Percentiles rank a stretch among this genome's conserved stretches.
These are phyloP conservation scores for Mucor saturninus DNA, from an alignment of 371 early-diverging fungal species.

Conservation along the genomic window DNA sequence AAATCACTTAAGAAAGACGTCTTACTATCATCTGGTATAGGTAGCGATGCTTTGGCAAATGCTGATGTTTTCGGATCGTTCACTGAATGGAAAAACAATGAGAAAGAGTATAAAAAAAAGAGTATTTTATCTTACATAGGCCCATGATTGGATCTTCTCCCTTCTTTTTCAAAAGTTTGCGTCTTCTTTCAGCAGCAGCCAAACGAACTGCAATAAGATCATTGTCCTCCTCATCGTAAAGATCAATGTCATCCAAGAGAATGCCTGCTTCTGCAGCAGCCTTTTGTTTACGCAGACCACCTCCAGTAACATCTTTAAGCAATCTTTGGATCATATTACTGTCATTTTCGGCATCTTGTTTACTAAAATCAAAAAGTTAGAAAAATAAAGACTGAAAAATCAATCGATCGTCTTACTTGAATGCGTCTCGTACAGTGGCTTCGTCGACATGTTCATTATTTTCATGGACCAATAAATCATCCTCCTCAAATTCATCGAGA, in stretches of 20 bases:
- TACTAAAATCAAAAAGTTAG: conserved; percentile 14
- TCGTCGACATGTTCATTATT: conserved; percentile 49
- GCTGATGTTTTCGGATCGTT: conserved; percentile 50
- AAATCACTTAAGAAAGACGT: conserved; percentile 30
- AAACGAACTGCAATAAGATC: conserved; percentile 45
- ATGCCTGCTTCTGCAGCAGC: conserved; percentile 43
- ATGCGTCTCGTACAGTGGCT: conserved; percentile 35
- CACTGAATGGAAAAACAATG: conserved; percentile 14
- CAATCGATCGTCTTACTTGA: conserved; percentile 26
- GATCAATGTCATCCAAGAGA: conserved; percentile 47
- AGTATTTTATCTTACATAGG: conserved; percentile 30
- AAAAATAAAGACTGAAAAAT: background rate
- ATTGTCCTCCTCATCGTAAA: conserved; percentile 45
- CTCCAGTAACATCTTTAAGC: conserved; percentile 51
- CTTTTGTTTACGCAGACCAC: conserved; percentile 46
- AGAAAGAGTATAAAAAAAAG: background rate
- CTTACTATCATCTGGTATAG: conserved; percentile 30
- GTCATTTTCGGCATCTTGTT: conserved; percentile 46
- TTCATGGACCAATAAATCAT: conserved; percentile 46
- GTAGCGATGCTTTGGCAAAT: conserved; percentile 49
- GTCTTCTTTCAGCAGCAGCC: conserved; percentile 41
- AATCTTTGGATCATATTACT: conserved; percentile 44
- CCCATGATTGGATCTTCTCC: conserved; percentile 36
- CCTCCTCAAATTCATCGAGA: conserved; percentile 49
- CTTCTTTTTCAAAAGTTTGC: conserved; percentile 30